Conservation (phyloP, 2,329 filamentous ascomycete genomes). For the Xylaria sp. region DNA sequence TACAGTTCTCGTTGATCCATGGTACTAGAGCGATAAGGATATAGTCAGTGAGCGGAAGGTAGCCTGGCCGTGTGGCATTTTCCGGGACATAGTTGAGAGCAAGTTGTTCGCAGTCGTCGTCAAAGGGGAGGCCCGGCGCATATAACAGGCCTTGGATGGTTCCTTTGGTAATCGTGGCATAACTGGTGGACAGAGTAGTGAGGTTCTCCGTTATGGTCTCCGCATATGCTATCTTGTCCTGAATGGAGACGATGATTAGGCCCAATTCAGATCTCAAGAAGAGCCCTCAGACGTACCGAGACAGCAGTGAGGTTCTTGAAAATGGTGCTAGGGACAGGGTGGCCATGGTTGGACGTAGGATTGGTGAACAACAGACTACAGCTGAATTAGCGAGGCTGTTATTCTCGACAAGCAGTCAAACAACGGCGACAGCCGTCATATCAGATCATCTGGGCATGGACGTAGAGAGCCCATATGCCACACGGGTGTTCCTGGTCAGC, state of each 20-base stretch:
- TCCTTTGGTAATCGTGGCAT: slow-evolving; percentile 52
- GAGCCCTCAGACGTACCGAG: slow-evolving; percentile 40
- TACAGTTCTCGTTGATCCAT: slow-evolving; percentile 73
- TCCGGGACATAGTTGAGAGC: slow-evolving; percentile 62
- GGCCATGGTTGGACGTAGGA: slow-evolving; percentile 48
- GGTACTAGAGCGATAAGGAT: slow-evolving; percentile 77
- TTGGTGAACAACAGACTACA: slow-evolving; percentile 56
- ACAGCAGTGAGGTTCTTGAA: slow-evolving; percentile 53
- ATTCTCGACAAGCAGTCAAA: background rate
- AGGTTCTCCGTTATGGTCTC: slow-evolving; percentile 53
- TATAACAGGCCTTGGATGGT: slow-evolving; percentile 76
- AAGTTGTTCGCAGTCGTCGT: slow-evolving; percentile 57
- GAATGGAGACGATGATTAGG: slow-evolving; percentile 5
- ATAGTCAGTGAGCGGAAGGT: slow-evolving; percentile 65
- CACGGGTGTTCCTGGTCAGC: background rate
- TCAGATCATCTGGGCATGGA: too few species aligned
- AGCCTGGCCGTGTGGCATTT: slow-evolving; percentile 67
- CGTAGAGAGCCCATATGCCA: background rate
- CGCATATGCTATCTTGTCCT: slow-evolving; percentile 48
- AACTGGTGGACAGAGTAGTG: slow-evolving; percentile 69
- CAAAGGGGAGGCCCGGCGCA: slow-evolving; percentile 61
- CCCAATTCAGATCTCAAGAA: slow-evolving; percentile 19
- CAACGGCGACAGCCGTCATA: background rate
- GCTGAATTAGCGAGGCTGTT: slow-evolving; percentile 15
- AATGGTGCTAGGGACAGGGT: slow-evolving; percentile 48